Evolutionary conservation across 148 eudicot species (phyloP), one percentile per base, ranked within the genome.

Genomic region (Rhododendron mucronatum): DNA sequence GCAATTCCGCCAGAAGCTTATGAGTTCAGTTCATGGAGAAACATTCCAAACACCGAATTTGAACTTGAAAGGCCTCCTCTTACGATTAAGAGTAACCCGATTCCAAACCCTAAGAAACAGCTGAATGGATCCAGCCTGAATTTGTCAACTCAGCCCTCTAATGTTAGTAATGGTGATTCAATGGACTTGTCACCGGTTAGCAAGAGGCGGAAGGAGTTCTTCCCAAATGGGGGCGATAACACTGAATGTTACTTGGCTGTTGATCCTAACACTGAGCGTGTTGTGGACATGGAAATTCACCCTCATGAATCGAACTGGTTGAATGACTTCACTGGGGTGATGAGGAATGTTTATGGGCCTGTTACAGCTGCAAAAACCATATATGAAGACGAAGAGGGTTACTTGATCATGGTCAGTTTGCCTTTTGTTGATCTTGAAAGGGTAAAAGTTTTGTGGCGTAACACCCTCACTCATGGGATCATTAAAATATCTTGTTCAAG

Each of bases 361-460:
- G 94, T 92, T 33, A 91, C 94, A 47, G 94, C 91, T 86, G 91
- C 92, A 16, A 91, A 92, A 86, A 82, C 92, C 33, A 90, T 90
- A 9, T 92, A 92, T 30, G 94, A 92, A 86, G 94, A 92, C 53
- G 90, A 92, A 83, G 82, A 80, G 71, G 90, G 92, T 80, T 92
- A 91, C 75, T 79, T 92, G 73, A 88, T 92, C 51, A 41, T 92
- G 47, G 76, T 92, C 50, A 91, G 94, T 86, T 85, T 92, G 88
- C 94, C 94, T 7, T 91, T 91, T 83, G 92, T 92, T 23, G 92
- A 91, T 88, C 93, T 84, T 39, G 89, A 88, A 41, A 91, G 86
- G 89, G 93, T 92, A 79, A 92, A 90, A 86, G 94, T 92, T 55
- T 91, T 91, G 5, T 92, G 94, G 94, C 90, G 93, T 47, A 92